These are phyloP conservation scores for Guillardia theta DNA, from an alignment of 78 protist genomes.

Conservation along the genomic window DNA sequence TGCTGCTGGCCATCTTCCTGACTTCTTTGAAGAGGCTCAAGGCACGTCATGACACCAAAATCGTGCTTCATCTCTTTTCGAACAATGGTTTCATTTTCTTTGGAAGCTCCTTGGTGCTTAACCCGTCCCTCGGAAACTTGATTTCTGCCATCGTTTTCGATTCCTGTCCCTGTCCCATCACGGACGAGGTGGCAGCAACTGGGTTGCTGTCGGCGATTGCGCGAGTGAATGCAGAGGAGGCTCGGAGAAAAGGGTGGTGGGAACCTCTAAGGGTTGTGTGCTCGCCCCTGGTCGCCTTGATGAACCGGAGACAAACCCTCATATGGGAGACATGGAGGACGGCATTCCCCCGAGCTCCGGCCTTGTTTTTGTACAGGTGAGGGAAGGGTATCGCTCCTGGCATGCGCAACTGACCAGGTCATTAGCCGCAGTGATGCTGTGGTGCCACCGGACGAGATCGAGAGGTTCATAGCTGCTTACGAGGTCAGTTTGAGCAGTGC, in stretches of 20 bases:
- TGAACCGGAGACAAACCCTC: too few species aligned
- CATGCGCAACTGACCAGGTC: not conserved
- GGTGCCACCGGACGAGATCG: not conserved
- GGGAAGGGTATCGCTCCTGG: not conserved
- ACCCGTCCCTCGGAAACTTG: not conserved
- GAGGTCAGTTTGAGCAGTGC: too few species aligned
- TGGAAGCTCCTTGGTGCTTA: not conserved
- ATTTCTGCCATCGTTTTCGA: not conserved
- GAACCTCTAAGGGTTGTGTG: too few species aligned
- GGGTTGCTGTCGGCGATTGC: not conserved
- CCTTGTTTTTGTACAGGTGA: not conserved
- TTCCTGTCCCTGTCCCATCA: not conserved
- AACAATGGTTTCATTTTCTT: slow-evolving; percentile 2
- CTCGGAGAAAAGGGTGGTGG: not conserved
- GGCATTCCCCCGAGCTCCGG: not conserved
- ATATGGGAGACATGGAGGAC: not conserved
- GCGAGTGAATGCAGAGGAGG: not conserved
- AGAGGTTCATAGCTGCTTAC: not conserved
- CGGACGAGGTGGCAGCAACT: not conserved
- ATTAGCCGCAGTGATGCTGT: not conserved
- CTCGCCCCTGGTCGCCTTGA: too few species aligned
- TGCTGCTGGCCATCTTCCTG: not conserved
- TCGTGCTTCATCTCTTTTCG: not conserved
- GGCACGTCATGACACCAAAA: not conserved
- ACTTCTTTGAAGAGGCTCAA: not conserved